A percentile compares a stretch with the other conserved stretches of the same genome.
Conservation (phyloP, 768 basidiomycete species). For the Mycena sanguinolenta region DNA sequence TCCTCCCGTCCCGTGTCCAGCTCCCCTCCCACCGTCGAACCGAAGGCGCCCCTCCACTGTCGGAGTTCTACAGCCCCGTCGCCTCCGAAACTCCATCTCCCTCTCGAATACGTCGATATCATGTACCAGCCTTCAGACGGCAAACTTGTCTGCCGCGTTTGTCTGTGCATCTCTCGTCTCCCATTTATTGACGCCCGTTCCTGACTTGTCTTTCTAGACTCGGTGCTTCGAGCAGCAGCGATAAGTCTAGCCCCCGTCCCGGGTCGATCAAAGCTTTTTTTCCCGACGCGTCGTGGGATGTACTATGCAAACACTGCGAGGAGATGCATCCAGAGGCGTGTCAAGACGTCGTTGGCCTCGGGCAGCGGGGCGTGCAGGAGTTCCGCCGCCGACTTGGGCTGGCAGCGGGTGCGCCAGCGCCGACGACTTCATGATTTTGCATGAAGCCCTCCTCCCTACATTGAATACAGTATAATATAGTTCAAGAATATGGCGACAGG, state of each 20-base stretch:
- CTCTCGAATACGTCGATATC: slow-evolving; percentile 52
- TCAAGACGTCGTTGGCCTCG: slow-evolving; percentile 50
- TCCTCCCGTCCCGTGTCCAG: slow-evolving; percentile 9
- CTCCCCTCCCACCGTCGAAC: not conserved
- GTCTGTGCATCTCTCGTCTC: slow-evolving; percentile 47
- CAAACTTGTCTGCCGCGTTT: slow-evolving; percentile 53
- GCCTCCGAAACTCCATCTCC: slow-evolving; percentile 25
- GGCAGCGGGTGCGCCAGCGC: not conserved
- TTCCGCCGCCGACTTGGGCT: slow-evolving; percentile 47
- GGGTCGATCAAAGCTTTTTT: slow-evolving; percentile 44
- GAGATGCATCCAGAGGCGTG: slow-evolving; percentile 51
- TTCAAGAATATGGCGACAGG: no score
- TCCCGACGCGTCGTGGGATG: slow-evolving; percentile 50
- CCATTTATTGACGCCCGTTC: not conserved
- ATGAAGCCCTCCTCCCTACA: no score
- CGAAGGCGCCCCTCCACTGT: not conserved
- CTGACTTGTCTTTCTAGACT: slow-evolving; percentile 17
- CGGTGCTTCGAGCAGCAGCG: slow-evolving; percentile 14
- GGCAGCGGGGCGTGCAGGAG: slow-evolving; percentile 50
- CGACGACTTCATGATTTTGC: no score
- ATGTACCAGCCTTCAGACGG: slow-evolving; percentile 51
- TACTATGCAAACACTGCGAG: slow-evolving; percentile 51
- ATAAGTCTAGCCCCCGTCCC: not conserved
- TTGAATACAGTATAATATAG: no score
- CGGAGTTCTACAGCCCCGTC: not conserved